phyloP scores from a whole-genome alignment of 495 filamentous ascomycete species.

The Diplogelasinospora grovesii region DNA sequence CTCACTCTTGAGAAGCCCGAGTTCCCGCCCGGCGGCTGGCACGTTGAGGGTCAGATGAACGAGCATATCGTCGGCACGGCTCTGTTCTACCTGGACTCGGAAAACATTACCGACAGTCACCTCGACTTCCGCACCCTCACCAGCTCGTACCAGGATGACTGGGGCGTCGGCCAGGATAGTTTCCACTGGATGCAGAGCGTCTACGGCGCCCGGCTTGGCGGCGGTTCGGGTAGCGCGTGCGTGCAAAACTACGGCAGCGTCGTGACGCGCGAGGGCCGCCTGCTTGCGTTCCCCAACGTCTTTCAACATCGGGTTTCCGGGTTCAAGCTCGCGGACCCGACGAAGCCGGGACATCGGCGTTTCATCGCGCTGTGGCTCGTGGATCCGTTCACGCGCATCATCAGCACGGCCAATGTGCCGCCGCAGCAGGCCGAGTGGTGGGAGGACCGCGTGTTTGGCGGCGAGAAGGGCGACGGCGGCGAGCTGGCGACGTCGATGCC shows the following conservation, averaged over 20 bases:
- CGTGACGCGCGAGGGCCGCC: slow-evolving; percentile 24
- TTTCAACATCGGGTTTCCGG: slow-evolving; percentile 48
- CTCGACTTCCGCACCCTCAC: slow-evolving; percentile 49
- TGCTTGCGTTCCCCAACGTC: slow-evolving; percentile 38
- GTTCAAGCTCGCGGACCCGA: slow-evolving; percentile 42
- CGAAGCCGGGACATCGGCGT: slow-evolving; percentile 48
- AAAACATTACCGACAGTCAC: slow-evolving; percentile 50
- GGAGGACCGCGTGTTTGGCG: slow-evolving; percentile 23
- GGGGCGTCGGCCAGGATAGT: slow-evolving; percentile 14
- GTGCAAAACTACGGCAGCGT: slow-evolving; percentile 31
- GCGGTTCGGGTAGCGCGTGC: background rate
- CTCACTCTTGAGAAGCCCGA: slow-evolving; percentile 52
- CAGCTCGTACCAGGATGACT: slow-evolving; percentile 14
- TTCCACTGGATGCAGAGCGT: slow-evolving; percentile 14
- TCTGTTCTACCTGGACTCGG: slow-evolving; percentile 53
- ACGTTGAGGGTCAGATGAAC: slow-evolving; percentile 51
- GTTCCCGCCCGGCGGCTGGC: slow-evolving; percentile 27
- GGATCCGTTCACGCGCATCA: slow-evolving; percentile 44
- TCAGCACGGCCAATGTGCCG: slow-evolving; percentile 51
- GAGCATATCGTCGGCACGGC: slow-evolving; percentile 53
- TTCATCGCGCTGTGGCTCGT: slow-evolving; percentile 54
- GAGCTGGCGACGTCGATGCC: slow-evolving; percentile 8
- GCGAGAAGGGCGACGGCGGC: background rate
- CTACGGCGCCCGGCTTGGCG: slow-evolving; percentile 18
- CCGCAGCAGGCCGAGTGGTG: slow-evolving; percentile 43